Base-by-base conservation (phyloP, 208 protist species). In the Strigomonas culicis region DNA sequence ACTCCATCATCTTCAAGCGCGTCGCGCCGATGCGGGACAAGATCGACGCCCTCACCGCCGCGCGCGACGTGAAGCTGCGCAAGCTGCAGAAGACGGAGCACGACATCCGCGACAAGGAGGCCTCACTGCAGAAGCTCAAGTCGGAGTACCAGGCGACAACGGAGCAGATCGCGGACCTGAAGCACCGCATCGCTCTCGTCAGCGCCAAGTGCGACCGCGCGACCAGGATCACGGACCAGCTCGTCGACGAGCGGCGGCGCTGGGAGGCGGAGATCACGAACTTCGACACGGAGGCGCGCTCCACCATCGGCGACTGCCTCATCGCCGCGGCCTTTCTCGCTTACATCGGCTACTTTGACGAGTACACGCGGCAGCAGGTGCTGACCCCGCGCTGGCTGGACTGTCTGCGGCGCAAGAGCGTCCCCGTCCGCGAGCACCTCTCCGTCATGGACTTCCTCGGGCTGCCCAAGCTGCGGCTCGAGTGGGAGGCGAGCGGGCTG, bases 271-370 rank as follows among this genome's bases (percentile, higher is more conserved):
- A 99, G 70, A 86, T 80, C 28, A 65, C 72, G 55, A 84, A 72
- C 21, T 99, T 98, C 68, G 75, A 79, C 56, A 65, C 63, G 17
- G 80, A 97, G 67, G 96, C 97, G 46, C 59, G 72, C 31, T 99
- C 93, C 7, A 80, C 98, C 21, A 59, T 99, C 27, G 99, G 99
- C 41, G 96, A 99, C 80, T 95, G 92, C 30, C 61, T 99, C 34
- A 22, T 99, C 19, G 77, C 88, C 28, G 87, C 94, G 0, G 98
- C 96, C 3, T 99, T 99, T 74, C 72, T 99, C 15, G 81, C 97
- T 6, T 99, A 99, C 80, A 93, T 91, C 74, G 98, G 98, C 67
- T 99, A 94, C 80, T 99, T 99, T 84, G 98, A 99, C 67, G 94
- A 99, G 78, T 77, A 83, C 55, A 86, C 90, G n/a, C 74, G 93